Base-by-base conservation (phyloP, 768 basidiomycete genomes). In the Podaxis sp. region DNA sequence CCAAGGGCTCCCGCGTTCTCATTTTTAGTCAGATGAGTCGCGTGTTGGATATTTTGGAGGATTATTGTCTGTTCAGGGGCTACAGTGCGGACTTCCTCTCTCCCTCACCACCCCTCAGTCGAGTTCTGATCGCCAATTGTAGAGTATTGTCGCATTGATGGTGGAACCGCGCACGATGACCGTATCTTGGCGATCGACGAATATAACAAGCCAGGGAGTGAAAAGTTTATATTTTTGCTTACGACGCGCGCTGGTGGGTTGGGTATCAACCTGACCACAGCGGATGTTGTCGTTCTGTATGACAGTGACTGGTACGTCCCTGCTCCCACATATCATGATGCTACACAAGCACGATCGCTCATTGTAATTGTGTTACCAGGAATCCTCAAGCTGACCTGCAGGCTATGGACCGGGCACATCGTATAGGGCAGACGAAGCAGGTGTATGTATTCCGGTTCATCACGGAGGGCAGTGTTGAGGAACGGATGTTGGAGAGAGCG, bases 21-120 rank as follows among this genome's bases (percentile, higher is more conserved):
- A 97, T 99, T 64, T 99, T 99, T 80, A 96, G 94, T 68, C 97
- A 98, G 75, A 98, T 99, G 97, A 96, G 93, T 75, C 89, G 97
- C n/a, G 92, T 98, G 62, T 82, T 98, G 54, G 97, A 99, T 74
- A 98, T 99, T 63, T 74, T 99, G 50, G 96, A 98, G 72, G 96
- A 98, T 71, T 98, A 96, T 74, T 98, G 95, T 74, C 79, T 96
- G 64, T 99, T 98, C 80, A 80, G 96, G 51, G 77, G 77, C 60
- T 96, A 91, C 76, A 88, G 96, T 97, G 69, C 56, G 93, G 79
- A 19, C n/a, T 7, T 12, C 50, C 37, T 56, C 46, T 40, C 27
- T 25, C 33, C 55, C 12, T 25, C 40, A 17, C 4, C 3, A 7
- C 8, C 11, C 17, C 29, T 25, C 22, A 40, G 36, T 66, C 29